phyloP scores from a whole-genome alignment of 2,329 filamentous ascomycete genomes.

The Dothidotthia symphoricarpi region DNA sequence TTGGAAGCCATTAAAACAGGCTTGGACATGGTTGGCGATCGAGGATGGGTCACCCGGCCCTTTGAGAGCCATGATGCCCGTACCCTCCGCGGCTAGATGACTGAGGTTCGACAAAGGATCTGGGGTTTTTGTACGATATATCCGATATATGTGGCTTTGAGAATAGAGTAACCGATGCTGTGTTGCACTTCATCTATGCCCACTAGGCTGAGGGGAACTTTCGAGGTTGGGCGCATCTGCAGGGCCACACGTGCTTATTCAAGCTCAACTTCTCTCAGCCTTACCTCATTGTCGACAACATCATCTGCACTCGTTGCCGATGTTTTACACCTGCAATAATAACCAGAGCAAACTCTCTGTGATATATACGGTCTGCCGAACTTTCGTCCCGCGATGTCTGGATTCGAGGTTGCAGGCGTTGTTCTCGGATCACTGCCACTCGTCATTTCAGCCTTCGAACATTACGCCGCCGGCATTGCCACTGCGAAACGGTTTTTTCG shows the following conservation, averaged over 20 bases:
- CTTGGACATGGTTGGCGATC: slow-evolving; percentile 12
- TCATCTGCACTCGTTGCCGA: not conserved
- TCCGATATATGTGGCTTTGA: too few relatives aligned
- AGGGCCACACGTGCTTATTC: slow-evolving; percentile 3
- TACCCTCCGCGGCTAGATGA: too few relatives aligned
- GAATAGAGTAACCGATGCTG: too few relatives aligned
- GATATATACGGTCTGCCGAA: too few relatives aligned
- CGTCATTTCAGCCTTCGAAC: slow-evolving; percentile 28
- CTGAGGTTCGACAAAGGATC: too few relatives aligned
- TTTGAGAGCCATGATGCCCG: too few relatives aligned
- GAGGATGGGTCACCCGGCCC: slow-evolving; percentile 1
- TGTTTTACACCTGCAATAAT: too few relatives aligned
- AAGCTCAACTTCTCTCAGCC: slow-evolving; percentile 2
- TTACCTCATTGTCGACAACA: not conserved
- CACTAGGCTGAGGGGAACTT: not conserved
- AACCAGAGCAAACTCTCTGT: too few relatives aligned
- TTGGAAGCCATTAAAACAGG: slow-evolving; percentile 11
- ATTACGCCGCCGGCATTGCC: slow-evolving; percentile 26
- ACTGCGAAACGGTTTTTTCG: slow-evolving; percentile 25
- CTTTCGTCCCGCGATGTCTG: slow-evolving; percentile 18
- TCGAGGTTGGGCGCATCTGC: slow-evolving; percentile 2
- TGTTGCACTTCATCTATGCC: not conserved
- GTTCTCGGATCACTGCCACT: slow-evolving; percentile 33
- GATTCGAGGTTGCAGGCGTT: slow-evolving; percentile 32
- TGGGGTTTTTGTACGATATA: too few relatives aligned